Percentiles rank a stretch among this genome's conserved stretches.
Evolutionary conservation across 345 rosid species (phyloP).

Genomic region (Sonneratia caseolaris): DNA sequence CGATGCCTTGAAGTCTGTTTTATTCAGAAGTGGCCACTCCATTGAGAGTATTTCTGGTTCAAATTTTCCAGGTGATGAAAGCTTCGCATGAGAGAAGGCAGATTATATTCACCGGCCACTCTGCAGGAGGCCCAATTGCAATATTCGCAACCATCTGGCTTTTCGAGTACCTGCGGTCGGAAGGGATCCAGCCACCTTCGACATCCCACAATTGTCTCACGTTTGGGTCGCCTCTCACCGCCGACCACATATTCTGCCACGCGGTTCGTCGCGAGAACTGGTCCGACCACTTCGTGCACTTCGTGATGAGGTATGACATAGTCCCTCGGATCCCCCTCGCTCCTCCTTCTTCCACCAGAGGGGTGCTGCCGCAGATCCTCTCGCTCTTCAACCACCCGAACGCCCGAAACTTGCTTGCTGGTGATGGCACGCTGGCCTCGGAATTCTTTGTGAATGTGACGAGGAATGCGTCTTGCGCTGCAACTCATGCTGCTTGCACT

Average conservation of each 20-base stretch:
- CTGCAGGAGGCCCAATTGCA: conserved; percentile 70
- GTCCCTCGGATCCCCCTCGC: conserved; percentile 61
- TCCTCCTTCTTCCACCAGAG: conserved; percentile 28
- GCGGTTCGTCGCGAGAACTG: conserved; percentile 66
- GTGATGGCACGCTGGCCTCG: not conserved
- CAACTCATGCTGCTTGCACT: conserved; percentile 48
- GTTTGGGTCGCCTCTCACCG: conserved; percentile 77
- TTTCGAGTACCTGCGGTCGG: conserved; percentile 25
- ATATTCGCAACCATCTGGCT: conserved; percentile 59
- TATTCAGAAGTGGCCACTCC: not conserved
- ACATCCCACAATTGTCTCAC: conserved; percentile 46
- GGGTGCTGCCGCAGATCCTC: conserved; percentile 23
- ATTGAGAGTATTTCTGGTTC: not conserved
- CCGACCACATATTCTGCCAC: conserved; percentile 46
- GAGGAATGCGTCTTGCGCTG: conserved; percentile 43
- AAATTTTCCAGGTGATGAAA: conserved; percentile 33
- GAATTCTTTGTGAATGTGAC: conserved; percentile 36
- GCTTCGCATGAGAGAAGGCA: conserved; percentile 24
- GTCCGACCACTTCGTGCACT: conserved; percentile 51
- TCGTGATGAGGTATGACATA: conserved; percentile 54
- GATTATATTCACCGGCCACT: conserved; percentile 79
- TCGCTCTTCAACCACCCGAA: conserved; percentile 20
- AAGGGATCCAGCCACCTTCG: not conserved
- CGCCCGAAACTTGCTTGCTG: not conserved
- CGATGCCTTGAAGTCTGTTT: too few species aligned